Percentiles rank a stretch among this genome's conserved stretches.
Evolutionary conservation across 2,329 filamentous ascomycete species (phyloP).

Genomic region (Penicillium italicum): DNA sequence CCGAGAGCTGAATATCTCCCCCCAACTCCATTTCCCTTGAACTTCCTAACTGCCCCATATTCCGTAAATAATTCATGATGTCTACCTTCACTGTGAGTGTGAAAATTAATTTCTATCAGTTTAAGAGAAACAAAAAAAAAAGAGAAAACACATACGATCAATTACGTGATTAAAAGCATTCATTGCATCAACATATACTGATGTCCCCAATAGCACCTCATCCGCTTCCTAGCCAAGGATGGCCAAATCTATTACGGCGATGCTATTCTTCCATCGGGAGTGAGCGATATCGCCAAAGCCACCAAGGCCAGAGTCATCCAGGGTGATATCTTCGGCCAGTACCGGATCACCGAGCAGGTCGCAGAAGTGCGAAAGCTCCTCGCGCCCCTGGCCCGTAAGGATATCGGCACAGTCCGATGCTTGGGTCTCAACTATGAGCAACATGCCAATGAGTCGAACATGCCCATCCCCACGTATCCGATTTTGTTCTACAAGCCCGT

Average conservation of each 20-base stretch:
- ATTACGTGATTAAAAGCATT: not conserved
- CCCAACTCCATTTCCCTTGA: not conserved
- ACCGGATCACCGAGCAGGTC: slow-evolving; percentile 61
- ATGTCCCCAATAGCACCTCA: slow-evolving; percentile 57
- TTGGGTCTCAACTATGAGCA: slow-evolving; percentile 69
- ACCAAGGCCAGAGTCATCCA: slow-evolving; percentile 60
- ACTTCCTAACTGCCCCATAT: slow-evolving; percentile 1
- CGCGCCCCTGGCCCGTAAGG: slow-evolving; percentile 59
- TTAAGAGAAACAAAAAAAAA: not conserved
- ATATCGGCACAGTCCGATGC: slow-evolving; percentile 65
- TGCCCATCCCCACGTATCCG: slow-evolving; percentile 67
- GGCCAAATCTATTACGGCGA: slow-evolving; percentile 70
- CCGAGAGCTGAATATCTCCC: too few relatives aligned
- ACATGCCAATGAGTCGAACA: slow-evolving; percentile 66
- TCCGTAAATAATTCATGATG: not conserved
- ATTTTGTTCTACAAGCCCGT: slow-evolving; percentile 71
- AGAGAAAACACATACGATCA: not conserved
- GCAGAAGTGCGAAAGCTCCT: slow-evolving; percentile 54
- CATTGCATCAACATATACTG: not conserved
- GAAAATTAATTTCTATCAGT: not conserved
- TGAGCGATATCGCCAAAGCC: slow-evolving; percentile 59
- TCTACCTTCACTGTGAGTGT: slow-evolving; percentile 15
- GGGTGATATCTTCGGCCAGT: slow-evolving; percentile 63
- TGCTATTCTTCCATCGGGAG: slow-evolving; percentile 62
- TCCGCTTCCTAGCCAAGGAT: slow-evolving; percentile 70